phyloP scores from a whole-genome alignment of 805 yeast genomes.

The Candida jianshihensis region DNA sequence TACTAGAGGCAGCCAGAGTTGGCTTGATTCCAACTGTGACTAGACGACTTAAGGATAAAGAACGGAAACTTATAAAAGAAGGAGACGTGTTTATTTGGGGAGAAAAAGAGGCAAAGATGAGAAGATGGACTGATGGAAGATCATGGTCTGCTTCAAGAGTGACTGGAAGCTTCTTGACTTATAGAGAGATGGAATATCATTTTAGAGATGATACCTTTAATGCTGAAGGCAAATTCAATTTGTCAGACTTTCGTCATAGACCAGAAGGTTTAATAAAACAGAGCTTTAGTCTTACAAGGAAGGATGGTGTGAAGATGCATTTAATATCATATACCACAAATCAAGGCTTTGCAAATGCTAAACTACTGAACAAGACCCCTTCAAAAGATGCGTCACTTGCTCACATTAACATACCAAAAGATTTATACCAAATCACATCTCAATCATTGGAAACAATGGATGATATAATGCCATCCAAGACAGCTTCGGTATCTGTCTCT shows the following conservation, averaged over 20 bases:
- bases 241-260: conserved; percentile 29
- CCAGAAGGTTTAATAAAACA: conserved; percentile 57
- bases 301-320: conserved; percentile 48
- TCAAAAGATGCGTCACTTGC: conserved; percentile 31
- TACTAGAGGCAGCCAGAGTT: conserved; percentile 58
- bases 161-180: conserved; percentile 52
- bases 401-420: conserved; percentile 27
- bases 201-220: neutral
- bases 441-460: neutral
- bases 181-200: conserved; percentile 50
- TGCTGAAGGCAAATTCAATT: conserved; percentile 1
- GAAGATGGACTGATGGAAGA: conserved; percentile 74
- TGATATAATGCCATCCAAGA: no score
- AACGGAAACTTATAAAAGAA: conserved; percentile 39
- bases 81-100: conserved; percentile 70
- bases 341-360: conserved; percentile 21
- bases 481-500: no score
- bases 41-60: conserved; percentile 50
- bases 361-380: conserved; percentile 30
- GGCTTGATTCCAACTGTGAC: conserved; percentile 51
- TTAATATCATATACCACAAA: conserved; percentile 48
- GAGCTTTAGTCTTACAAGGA: conserved; percentile 50
- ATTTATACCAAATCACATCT: conserved; percentile 25
- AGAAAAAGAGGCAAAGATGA: conserved; percentile 63
- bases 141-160: conserved; percentile 72